These are phyloP conservation scores for Talaromyces albobiverticillius DNA, from an alignment of 2,329 filamentous ascomycete species.

Conservation along the genomic window DNA sequence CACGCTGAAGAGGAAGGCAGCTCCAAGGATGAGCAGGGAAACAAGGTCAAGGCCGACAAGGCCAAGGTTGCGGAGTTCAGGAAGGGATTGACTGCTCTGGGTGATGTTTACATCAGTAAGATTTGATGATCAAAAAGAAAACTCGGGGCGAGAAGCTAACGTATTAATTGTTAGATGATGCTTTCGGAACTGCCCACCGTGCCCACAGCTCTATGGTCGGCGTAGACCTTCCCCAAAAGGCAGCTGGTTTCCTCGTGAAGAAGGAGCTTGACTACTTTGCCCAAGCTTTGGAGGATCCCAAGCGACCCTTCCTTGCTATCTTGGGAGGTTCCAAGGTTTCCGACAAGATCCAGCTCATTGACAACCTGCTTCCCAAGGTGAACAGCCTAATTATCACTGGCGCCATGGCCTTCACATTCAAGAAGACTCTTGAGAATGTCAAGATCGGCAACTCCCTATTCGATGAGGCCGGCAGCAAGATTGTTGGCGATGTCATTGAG, in stretches of 20 bases:
- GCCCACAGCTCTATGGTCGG: slow-evolving; percentile 99
- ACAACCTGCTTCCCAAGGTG: slow-evolving; percentile 98
- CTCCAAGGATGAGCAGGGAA: slow-evolving; percentile 87
- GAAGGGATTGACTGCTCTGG: slow-evolving; percentile 88
- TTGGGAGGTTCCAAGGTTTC: slow-evolving; percentile 97
- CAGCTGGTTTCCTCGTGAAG: slow-evolving; percentile 98
- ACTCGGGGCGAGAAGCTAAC: slow-evolving; percentile 18
- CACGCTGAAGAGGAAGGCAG: slow-evolving; percentile 98
- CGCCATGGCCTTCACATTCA: slow-evolving; percentile 99
- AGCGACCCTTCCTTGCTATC: slow-evolving; percentile 97
- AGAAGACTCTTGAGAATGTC: slow-evolving; percentile 93
- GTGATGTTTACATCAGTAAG: slow-evolving; percentile 94
- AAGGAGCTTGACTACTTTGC: slow-evolving; percentile 99
- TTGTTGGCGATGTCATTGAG: slow-evolving; percentile 78
- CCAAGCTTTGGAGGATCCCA: slow-evolving; percentile 86
- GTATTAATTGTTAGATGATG: slow-evolving; percentile 66
- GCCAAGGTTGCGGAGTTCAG: slow-evolving; percentile 88
- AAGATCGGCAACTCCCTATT: slow-evolving; percentile 89
- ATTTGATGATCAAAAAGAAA: neutral
- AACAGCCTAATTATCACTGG: slow-evolving; percentile 95
- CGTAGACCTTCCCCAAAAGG: slow-evolving; percentile 91
- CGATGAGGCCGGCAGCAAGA: slow-evolving; percentile 91
- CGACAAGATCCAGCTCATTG: slow-evolving; percentile 99
- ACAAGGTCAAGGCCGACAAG: slow-evolving; percentile 98
- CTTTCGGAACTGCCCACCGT: slow-evolving; percentile 96